A percentile compares a stretch with the other conserved stretches of the same genome.
These are phyloP conservation scores for Gorgonomyces haynaldii DNA, from an alignment of 192 early-diverging fungal species.

Conservation along the genomic window DNA sequence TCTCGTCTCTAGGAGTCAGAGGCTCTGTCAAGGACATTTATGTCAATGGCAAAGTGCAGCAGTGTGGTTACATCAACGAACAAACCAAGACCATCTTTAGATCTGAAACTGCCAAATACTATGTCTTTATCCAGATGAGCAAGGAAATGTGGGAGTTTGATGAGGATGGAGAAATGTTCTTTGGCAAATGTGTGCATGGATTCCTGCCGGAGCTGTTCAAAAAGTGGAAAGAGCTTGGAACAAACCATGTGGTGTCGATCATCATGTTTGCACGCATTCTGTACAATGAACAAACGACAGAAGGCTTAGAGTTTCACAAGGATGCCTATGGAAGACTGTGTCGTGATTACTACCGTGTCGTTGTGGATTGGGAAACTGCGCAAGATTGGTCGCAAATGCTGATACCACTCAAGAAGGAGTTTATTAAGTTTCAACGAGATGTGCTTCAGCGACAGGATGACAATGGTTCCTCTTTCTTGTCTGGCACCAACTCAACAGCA, in stretches of 20 bases:
- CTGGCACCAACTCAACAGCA: conserved; percentile 70
- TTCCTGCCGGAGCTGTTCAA: conserved; percentile 83
- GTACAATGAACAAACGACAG: conserved; percentile 34
- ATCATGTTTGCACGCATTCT: conserved; percentile 86
- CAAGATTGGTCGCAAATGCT: conserved; percentile 56
- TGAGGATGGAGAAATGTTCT: conserved; percentile 91
- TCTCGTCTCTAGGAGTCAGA: conserved; percentile 60
- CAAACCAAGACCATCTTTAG: conserved; percentile 79
- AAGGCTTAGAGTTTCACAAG: conserved; percentile 6
- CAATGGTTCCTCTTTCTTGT: conserved; percentile 38
- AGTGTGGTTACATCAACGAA: conserved; percentile 67
- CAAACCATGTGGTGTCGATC: conserved; percentile 93
- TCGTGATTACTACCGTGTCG: conserved; percentile 90
- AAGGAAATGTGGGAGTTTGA: conserved; percentile 98
- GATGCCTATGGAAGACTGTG: conserved; percentile 49
- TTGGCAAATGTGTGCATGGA: conserved; percentile 81
- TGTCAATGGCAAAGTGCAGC: conserved; percentile 44
- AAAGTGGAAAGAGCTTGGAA: conserved; percentile 65
- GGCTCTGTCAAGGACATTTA: conserved; percentile 75
- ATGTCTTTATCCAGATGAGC: conserved; percentile 93
- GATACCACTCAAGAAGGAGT: conserved; percentile 57
- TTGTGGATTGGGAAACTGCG: conserved; percentile 82
- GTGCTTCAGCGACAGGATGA: conserved; percentile 46
- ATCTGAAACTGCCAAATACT: conserved; percentile 87
- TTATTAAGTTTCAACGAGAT: conserved; percentile 59